Evolutionary conservation across 2,329 filamentous ascomycete genomes (phyloP).

Genomic region (Tolypocladium pustulatum): DNA sequence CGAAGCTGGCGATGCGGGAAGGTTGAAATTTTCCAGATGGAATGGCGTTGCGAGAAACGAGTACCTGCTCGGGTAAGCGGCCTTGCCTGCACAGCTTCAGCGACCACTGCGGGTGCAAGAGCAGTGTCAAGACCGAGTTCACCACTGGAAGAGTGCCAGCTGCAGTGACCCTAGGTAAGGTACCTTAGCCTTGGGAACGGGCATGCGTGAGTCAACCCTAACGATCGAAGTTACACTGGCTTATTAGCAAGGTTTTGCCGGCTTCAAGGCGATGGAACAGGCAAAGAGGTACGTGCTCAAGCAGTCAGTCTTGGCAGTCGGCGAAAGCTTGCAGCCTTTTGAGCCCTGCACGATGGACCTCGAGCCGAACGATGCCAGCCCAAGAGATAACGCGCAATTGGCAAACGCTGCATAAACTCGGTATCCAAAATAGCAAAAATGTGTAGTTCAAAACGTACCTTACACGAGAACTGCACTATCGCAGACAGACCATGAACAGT

Average conservation of each 20-base stretch:
- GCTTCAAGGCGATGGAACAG: not conserved
- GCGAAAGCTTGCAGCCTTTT: too few species aligned
- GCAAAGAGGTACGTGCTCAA: too few species aligned
- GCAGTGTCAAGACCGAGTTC: not conserved
- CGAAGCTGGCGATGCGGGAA: constrained; percentile 4
- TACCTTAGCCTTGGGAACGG: too few species aligned
- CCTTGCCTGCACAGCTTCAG: not conserved
- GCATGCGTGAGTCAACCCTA: not conserved
- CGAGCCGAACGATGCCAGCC: not conserved
- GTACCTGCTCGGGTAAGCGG: not conserved
- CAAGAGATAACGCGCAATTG: not conserved
- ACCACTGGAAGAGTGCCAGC: not conserved
- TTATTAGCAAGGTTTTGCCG: not conserved
- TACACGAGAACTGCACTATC: not conserved
- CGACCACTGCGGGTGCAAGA: not conserved
- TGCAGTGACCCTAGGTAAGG: too few species aligned
- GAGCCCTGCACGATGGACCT: not conserved
- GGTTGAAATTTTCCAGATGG: not conserved
- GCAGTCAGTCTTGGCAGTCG: too few species aligned
- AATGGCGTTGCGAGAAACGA: not conserved
- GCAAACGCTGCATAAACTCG: not conserved
- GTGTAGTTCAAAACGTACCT: too few species aligned
- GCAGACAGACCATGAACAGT: not conserved
- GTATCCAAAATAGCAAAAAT: too few species aligned
- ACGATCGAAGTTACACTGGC: not conserved